Percentiles rank a stretch among this genome's conserved stretches.
Evolutionary conservation across 2,329 filamentous ascomycete species (phyloP).

Genomic region (Fusarium verrucosum): DNA sequence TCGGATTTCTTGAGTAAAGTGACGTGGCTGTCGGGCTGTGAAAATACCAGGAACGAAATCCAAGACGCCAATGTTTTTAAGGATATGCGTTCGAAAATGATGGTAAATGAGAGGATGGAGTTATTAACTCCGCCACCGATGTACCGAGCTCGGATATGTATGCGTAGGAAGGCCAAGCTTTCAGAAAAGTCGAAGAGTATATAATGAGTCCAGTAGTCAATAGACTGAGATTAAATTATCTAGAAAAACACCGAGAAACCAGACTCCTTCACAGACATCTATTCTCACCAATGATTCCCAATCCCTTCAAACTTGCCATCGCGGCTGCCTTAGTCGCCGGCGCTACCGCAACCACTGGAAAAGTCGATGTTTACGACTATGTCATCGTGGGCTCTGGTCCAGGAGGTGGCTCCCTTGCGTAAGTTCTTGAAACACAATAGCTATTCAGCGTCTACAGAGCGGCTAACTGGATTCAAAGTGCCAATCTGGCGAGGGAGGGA

Average conservation of each 20-base stretch:
- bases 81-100: no score
- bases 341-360: neutral
- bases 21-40: constrained; percentile 6
- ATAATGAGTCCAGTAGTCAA: neutral
- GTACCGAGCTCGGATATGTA: no score
- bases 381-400: constrained; percentile 1
- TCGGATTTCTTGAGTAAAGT: neutral
- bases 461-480: neutral
- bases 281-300: neutral
- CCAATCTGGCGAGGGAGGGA: neutral
- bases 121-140: no score
- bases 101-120: no score
- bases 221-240: neutral
- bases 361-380: constrained; percentile 2
- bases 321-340: neutral
- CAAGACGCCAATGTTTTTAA: neutral
- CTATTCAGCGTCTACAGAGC: no score
- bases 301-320: neutral
- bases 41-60: neutral
- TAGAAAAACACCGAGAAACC: neutral
- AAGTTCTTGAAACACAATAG: fast-evolving
- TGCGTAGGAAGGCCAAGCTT: no score
- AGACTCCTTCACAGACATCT: no score
- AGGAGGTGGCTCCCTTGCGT: constrained; percentile 8
- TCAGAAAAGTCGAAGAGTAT: fast-evolving